Percentiles rank a stretch among this genome's conserved stretches.
Evolutionary conservation across 1,284 basidiomycete genomes (phyloP).

Genomic region (Volvariella surrecta): DNA sequence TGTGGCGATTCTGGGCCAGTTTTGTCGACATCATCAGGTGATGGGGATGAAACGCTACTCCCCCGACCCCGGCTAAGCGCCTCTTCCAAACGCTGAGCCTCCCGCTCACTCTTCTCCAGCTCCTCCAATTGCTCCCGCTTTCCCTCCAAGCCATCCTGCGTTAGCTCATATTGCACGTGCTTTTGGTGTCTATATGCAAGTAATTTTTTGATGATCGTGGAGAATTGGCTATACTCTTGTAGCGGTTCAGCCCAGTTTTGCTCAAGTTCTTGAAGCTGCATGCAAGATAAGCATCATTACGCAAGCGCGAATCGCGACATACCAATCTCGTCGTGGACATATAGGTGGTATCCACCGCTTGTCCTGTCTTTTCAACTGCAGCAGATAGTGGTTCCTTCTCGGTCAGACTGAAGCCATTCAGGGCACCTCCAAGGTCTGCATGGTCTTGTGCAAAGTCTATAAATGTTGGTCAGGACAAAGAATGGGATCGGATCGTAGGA

Average conservation of each 20-base stretch:
- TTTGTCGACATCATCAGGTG: background rate
- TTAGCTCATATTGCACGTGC: constrained; percentile 97
- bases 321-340: constrained; percentile 87
- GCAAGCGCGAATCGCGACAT: constrained; percentile 6
- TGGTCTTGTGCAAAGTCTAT: constrained; percentile 85
- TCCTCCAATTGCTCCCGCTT: constrained; percentile 87
- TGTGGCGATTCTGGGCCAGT: background rate
- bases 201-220: constrained; percentile 87
- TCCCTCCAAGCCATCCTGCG: constrained; percentile 82
- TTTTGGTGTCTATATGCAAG: constrained; percentile 96
- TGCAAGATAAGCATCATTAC: background rate
- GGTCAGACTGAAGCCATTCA: constrained; percentile 94
- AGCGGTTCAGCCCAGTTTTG: constrained; percentile 93
- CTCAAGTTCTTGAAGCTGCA: constrained; percentile 84
- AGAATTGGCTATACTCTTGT: constrained; percentile 95
- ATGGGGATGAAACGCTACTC: constrained; percentile 10
- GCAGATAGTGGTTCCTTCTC: constrained; percentile 66
- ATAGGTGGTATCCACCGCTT: constrained; percentile 92
- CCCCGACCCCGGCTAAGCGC: constrained; percentile 63
- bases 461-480: constrained; percentile 1
- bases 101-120: constrained; percentile 87
- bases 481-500: constrained; percentile 8
- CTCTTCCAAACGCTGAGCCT: constrained; percentile 83
- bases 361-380: constrained; percentile 88
- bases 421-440: constrained; percentile 88